Percentiles rank a stretch among this genome's conserved stretches.
phyloP scores from a whole-genome alignment of 208 protist species.

The Perkinsela sp. region DNA sequence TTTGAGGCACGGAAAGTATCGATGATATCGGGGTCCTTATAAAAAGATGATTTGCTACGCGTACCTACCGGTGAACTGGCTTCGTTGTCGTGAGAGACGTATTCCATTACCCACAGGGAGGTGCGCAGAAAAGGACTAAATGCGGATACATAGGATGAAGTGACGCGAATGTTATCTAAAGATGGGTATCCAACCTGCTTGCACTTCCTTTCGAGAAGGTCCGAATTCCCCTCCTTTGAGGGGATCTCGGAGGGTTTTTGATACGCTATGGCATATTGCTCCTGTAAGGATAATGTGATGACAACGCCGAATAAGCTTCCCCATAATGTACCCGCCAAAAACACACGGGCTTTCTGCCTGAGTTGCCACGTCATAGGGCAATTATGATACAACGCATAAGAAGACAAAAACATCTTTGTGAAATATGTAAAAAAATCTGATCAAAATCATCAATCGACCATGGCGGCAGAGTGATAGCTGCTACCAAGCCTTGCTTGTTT shows the following conservation, averaged over 20 bases:
- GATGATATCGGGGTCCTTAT: conserved; percentile 21
- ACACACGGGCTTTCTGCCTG: background rate
- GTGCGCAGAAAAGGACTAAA: background rate
- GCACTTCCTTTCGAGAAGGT: background rate
- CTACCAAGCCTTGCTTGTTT: no score
- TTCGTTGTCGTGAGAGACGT: background rate
- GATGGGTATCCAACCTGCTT: background rate
- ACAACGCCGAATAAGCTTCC: background rate
- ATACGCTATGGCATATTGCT: background rate
- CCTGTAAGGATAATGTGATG: background rate
- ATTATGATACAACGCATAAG: no score
- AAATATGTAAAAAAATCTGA: no score
- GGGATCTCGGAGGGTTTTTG: background rate
- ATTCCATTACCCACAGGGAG: background rate
- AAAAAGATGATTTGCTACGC: conserved; percentile 10
- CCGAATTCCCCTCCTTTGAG: background rate
- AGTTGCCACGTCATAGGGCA: no score
- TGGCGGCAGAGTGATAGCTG: no score
- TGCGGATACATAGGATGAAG: background rate
- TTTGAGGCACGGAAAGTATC: conserved; percentile 20
- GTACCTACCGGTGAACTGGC: background rate
- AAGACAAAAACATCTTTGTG: no score
- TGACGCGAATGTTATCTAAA: background rate
- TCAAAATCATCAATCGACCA: no score
- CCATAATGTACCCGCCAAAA: background rate